Evolutionary conservation across 23 red algal species (phyloP), one percentile per base, ranked within the genome.

Genomic region (Cyanidiococcus yangmingshanensis): DNA sequence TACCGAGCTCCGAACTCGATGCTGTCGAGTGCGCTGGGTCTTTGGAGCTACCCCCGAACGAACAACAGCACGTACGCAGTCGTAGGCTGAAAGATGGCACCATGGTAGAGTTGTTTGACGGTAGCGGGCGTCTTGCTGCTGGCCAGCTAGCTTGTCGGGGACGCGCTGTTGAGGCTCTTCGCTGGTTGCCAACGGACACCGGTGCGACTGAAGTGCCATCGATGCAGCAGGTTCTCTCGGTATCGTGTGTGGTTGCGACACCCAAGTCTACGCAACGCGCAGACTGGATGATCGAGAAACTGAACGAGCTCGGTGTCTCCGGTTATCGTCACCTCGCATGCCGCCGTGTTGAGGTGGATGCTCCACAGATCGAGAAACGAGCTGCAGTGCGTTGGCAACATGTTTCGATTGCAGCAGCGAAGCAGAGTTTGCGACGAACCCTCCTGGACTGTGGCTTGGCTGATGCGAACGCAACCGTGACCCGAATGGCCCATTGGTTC

Each of bases 241-340:
- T 92, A 41, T 51, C 37, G 2, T 38, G 51, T 2, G 3, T 82
- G 37, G 58, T 92, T 0, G 75, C 67, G 17, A 40, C 85, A 16
- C 83, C 84, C 35, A 85, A 76, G 67, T 57, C 30, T 29, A 41
- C 83, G 38, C 57, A 67, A 1, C 63, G 86, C 30, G 83, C 82
- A 33, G 91, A 95, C 76, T 89, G 86, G 77, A 68, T 86, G 57
- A 83, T 95, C 0, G 91, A 95, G 79, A 95, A 95, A 50, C 74
- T 95, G 34, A 83, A 82, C 67, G 91, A 95, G 80, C 30, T 95
- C 21, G 82, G 91, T 40, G 86, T 76, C 3, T 18, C 31, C 25
- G 39, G 24, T 29, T 21, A 78, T 1, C 41, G 84, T 16, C 78
- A 67, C 34, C 38, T 95, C 57, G 18, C 24, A 1, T 88, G 58